Evolutionary conservation across 2,329 filamentous ascomycete genomes (phyloP).

Genomic region (Epichloe coenophiala): DNA sequence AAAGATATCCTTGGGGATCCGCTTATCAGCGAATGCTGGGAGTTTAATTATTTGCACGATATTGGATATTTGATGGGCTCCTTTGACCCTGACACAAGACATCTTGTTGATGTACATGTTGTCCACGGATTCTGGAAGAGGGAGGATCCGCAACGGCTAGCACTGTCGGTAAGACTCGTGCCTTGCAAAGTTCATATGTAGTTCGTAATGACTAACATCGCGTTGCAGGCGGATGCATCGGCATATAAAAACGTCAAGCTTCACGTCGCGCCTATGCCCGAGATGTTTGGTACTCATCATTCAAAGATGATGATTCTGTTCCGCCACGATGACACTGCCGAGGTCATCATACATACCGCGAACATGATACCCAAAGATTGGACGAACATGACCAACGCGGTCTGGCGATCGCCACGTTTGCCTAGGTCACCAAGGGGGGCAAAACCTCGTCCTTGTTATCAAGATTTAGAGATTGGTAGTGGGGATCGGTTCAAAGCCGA

Average conservation of each 20-base stretch:
- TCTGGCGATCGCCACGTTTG: constrained; percentile 65
- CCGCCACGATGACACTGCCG: constrained; percentile 60
- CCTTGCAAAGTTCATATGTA: neutral
- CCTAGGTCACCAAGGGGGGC: constrained; percentile 27
- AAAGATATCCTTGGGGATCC: constrained; percentile 60
- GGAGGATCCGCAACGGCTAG: constrained; percentile 46
- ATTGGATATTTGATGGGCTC: constrained; percentile 40
- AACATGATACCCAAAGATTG: constrained; percentile 87
- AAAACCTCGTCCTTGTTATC: neutral
- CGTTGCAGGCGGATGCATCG: constrained; percentile 24
- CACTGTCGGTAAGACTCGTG: constrained; percentile 37
- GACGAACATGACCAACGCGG: constrained; percentile 75
- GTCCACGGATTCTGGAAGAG: constrained; percentile 53
- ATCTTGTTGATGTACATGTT: constrained; percentile 38
- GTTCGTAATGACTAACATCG: neutral
- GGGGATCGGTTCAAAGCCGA: constrained; percentile 65
- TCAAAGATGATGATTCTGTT: constrained; percentile 80
- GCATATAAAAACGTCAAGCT: constrained; percentile 55
- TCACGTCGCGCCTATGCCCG: constrained; percentile 65
- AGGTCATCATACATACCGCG: constrained; percentile 76
- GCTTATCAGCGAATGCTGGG: constrained; percentile 57
- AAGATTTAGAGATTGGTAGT: constrained; percentile 30
- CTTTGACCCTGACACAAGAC: constrained; percentile 37
- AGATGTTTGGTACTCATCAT: constrained; percentile 76
- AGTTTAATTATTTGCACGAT: constrained; percentile 56